Evolutionary conservation across 345 rosid genomes (phyloP).

Genomic region (Boechera stricta): DNA sequence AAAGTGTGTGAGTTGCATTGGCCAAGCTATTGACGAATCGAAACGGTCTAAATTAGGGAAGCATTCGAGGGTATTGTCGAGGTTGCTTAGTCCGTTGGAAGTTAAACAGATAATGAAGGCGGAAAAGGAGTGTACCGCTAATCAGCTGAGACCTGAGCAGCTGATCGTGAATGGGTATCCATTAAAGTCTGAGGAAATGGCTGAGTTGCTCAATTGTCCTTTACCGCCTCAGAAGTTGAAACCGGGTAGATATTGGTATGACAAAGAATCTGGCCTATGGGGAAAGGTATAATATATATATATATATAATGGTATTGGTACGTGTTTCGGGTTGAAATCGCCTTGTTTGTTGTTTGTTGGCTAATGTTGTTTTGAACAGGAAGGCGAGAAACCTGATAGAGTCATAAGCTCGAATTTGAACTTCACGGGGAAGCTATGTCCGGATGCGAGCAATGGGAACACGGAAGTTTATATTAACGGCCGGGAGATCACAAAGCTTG

Average conservation of each 20-base stretch:
- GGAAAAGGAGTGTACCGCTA: slow-evolving; percentile 90
- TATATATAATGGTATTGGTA: slow-evolving; percentile 6
- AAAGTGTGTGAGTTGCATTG: slow-evolving; percentile 88
- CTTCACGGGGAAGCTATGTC: slow-evolving; percentile 76
- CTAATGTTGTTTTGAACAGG: slow-evolving; percentile 58
- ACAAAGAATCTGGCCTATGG: slow-evolving; percentile 98
- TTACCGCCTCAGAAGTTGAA: slow-evolving; percentile 85
- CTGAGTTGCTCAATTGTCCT: slow-evolving; percentile 74
- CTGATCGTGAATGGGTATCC: slow-evolving; percentile 82
- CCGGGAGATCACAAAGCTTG: slow-evolving; percentile 89
- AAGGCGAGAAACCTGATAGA: slow-evolving; percentile 93
- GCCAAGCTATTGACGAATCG: slow-evolving; percentile 85
- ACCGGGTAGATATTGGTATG: slow-evolving; percentile 98
- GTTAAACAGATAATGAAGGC: slow-evolving; percentile 99
- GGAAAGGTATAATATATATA: slow-evolving; percentile 65
- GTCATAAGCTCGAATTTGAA: slow-evolving; percentile 86
- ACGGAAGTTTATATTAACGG: slow-evolving; percentile 93
- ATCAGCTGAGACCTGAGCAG: slow-evolving; percentile 96
- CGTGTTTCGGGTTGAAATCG: slow-evolving; percentile 10
- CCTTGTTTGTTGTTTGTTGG: slow-evolving; percentile 15
- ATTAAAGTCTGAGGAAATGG: slow-evolving; percentile 89
- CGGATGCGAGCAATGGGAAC: slow-evolving; percentile 84
- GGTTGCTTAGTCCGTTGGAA: slow-evolving; percentile 90
- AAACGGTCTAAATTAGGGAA: slow-evolving; percentile 78
- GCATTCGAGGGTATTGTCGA: slow-evolving; percentile 71